Base-by-base conservation (phyloP, 805 yeast genomes). In the Candida rishiriensis region DNA sequence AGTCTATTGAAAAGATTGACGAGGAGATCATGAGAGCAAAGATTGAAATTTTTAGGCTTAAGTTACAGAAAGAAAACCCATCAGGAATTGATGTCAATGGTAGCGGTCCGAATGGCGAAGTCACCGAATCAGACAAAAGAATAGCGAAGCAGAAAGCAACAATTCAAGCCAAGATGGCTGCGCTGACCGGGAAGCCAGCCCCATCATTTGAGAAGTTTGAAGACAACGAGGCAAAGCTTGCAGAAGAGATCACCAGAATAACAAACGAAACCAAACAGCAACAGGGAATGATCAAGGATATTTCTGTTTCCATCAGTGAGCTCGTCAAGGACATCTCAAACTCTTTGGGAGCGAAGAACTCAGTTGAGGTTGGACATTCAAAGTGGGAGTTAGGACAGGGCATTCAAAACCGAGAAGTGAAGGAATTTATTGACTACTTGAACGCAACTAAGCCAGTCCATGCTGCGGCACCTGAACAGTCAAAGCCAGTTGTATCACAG, bases 101-200 rank as follows among this genome's bases (percentile, higher is more conserved):
- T 4, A 78, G 93, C 6, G 98, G 97, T 8, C 84, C 88, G 38
- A 80, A 84, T 56, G 97, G 97, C 29, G 79, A 80, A 47, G 77
- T 88, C 9, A 90, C 97, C 3, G 97, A 87, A 21, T 66, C 79
- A 12, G 97, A 90, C 60, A 76, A 85, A 47, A 77, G 85, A 50
- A 85, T 85, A 55, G 93, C 91, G 34, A 83, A 77, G 53, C 82
- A 87, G 35, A 84, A 85, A 58, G 95, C 91, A 34, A 67, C 81
- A 44, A 71, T 93, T 54, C 81, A 82, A 50, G 86, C 90, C 40
- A 77, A 96, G 53, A 89, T 91, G 95, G 95, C 96, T 28, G 88
- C 91, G 3, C 75, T 91, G 56, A 90, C 97, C 0, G 97, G 97
- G 6, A 84, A 81, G 56, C 70, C 77, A 8, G 68, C 72, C 3